Conservation (phyloP, 306 rosid genomes). For the Urtica urens region DNA sequence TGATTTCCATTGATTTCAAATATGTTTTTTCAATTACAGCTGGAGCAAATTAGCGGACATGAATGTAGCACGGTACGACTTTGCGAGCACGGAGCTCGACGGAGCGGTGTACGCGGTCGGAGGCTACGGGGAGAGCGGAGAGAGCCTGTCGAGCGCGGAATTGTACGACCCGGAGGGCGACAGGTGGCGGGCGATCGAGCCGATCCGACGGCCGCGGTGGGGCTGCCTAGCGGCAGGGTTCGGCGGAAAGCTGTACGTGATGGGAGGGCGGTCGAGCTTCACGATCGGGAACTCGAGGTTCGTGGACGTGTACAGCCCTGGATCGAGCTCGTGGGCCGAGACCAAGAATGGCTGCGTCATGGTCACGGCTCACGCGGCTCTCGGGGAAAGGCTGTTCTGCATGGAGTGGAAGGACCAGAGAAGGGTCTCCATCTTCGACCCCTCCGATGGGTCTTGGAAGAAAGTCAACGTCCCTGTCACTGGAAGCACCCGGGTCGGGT, state of each 20-base stretch:
- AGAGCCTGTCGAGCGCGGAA: conserved; percentile 73
- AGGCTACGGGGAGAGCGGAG: conserved; percentile 56
- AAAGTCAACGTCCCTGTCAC: conserved; percentile 68
- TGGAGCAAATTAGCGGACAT: conserved; percentile 57
- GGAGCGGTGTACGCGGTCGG: conserved; percentile 86
- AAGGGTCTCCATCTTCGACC: conserved; percentile 58
- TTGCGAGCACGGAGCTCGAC: conserved; percentile 74
- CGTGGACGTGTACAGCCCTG: conserved; percentile 66
- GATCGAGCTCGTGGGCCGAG: conserved; percentile 64
- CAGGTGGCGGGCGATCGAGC: conserved; percentile 64
- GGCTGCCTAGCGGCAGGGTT: conserved; percentile 92
- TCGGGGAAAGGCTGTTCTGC: conserved; percentile 72
- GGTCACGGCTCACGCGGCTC: conserved; percentile 88
- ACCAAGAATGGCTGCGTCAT: conserved; percentile 95
- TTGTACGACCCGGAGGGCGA: conserved; percentile 54
- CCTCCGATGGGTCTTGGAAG: conserved; percentile 72
- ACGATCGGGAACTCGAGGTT: conserved; percentile 86
- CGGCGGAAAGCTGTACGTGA: conserved; percentile 82
- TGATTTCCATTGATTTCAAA: too few species aligned
- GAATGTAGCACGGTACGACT: conserved; percentile 72
- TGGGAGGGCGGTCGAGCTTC: conserved; percentile 96
- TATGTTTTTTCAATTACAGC: conserved; percentile 38
- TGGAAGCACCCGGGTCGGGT: conserved; percentile 64
- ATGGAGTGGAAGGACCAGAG: conserved; percentile 98
- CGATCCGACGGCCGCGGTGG: conserved; percentile 87